phyloP scores from a whole-genome alignment of 257 asterid genomes.

The Solanum ahanhuiri region DNA sequence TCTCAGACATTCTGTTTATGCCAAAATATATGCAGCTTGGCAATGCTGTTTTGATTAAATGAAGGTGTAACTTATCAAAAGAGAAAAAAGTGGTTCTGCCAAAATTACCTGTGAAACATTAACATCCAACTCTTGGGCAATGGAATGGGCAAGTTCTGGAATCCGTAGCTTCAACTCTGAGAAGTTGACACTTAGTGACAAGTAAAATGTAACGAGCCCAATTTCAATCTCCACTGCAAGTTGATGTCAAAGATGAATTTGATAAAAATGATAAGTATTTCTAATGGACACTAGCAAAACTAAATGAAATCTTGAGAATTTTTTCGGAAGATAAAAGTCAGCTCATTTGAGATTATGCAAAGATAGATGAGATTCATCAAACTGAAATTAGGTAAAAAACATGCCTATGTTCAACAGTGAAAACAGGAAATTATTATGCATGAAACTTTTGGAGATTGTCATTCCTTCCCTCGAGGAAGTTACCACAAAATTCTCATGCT shows the following conservation, averaged over 20 bases:
- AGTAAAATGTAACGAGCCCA: slow-evolving; percentile 51
- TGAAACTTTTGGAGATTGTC: background rate
- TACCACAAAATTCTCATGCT: background rate
- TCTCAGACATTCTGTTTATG: background rate
- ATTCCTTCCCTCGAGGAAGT: background rate
- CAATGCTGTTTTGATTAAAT: background rate
- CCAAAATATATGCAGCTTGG: background rate
- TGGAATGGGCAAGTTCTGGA: slow-evolving; percentile 44
- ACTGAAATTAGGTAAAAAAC: background rate
- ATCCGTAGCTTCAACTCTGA: slow-evolving; percentile 71
- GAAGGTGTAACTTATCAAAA: background rate
- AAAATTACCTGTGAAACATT: slow-evolving; percentile 63
- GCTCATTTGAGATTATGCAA: background rate
- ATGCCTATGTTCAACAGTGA: background rate
- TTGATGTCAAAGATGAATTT: slow-evolving; percentile 3
- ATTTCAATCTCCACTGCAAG: slow-evolving; percentile 49
- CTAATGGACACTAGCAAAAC: background rate
- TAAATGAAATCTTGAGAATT: background rate
- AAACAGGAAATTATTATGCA: background rate
- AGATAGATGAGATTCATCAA: background rate
- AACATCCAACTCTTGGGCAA: slow-evolving; percentile 56
- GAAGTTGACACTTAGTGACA: slow-evolving; percentile 49
- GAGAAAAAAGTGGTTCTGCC: background rate
- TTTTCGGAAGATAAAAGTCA: background rate
- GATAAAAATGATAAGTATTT: background rate